phyloP scores from a whole-genome alignment of 768 basidiomycete species.

The Paxillus rubicundulus region DNA sequence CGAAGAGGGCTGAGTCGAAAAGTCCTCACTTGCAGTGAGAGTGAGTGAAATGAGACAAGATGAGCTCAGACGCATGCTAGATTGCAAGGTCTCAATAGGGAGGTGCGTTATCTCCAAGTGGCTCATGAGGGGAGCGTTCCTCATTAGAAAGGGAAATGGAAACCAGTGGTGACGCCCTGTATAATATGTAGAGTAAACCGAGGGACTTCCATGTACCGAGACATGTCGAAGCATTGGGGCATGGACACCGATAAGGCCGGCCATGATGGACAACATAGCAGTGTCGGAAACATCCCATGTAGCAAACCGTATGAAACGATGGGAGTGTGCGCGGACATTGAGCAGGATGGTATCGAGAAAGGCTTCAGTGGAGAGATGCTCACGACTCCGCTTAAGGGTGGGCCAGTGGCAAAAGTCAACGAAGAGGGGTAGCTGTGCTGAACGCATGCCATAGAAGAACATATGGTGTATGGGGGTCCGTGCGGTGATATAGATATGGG shows the following conservation, averaged over 20 bases:
- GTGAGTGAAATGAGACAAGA: slow-evolving; percentile 11
- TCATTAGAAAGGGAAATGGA: slow-evolving; percentile 12
- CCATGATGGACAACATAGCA: slow-evolving; percentile 4
- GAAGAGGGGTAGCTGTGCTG: slow-evolving; percentile 5
- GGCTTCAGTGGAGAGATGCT: background rate
- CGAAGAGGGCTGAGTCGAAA: background rate
- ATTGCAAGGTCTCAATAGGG: slow-evolving; percentile 8
- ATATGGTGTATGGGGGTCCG: slow-evolving; percentile 4
- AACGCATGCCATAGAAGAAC: slow-evolving; percentile 8
- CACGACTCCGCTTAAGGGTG: background rate
- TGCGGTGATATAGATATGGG: slow-evolving; percentile 15
- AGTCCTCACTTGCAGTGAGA: slow-evolving; percentile 12
- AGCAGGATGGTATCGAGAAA: slow-evolving; percentile 5
- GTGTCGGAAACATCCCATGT: slow-evolving; percentile 16
- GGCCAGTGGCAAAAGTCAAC: slow-evolving; percentile 15
- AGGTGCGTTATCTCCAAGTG: slow-evolving; percentile 17
- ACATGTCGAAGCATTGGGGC: slow-evolving; percentile 9
- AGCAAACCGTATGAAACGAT: slow-evolving; percentile 7
- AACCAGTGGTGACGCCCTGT: background rate
- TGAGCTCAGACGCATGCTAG: background rate
- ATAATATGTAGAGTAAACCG: slow-evolving; percentile 4
- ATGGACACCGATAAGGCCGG: background rate
- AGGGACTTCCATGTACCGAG: slow-evolving; percentile 11
- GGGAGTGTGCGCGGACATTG: background rate
- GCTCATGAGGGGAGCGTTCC: slow-evolving; percentile 6